Percentiles rank a stretch among this genome's conserved stretches.
Evolutionary conservation across 2,329 filamentous ascomycete species (phyloP).

Genomic region (Trichoderma afroharzianum): DNA sequence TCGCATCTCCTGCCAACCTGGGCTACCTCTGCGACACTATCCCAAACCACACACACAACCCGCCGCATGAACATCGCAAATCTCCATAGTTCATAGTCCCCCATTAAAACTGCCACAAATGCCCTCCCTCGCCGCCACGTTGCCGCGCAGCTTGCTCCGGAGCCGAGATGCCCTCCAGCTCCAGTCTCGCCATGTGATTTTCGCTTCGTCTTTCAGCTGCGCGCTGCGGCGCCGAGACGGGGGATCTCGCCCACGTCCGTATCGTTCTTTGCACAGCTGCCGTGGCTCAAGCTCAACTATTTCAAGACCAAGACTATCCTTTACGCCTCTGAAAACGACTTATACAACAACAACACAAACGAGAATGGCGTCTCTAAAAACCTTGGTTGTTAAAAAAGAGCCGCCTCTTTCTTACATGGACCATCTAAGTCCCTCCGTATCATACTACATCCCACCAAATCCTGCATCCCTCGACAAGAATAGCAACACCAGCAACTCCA

Average conservation of each 20-base stretch:
- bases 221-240: neutral
- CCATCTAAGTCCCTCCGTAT: constrained; percentile 35
- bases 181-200: neutral
- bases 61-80: neutral
- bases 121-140: neutral
- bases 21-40: constrained; percentile 14
- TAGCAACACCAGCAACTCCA: neutral
- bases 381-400: neutral
- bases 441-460: constrained; percentile 33
- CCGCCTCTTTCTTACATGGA: constrained; percentile 35
- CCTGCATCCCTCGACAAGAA: neutral
- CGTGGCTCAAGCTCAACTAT: neutral
- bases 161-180: neutral
- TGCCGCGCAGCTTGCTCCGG: neutral
- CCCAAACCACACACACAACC: neutral
- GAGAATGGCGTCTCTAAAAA: constrained; percentile 29
- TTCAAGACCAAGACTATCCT: neutral
- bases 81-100: neutral
- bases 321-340: neutral
- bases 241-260: too few species aligned
- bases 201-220: neutral
- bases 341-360: neutral
- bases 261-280: neutral
- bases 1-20: constrained; percentile 16
- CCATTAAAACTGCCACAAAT: neutral